Conservation (phyloP, 306 rosid species). For the Prosopis cineraria region DNA sequence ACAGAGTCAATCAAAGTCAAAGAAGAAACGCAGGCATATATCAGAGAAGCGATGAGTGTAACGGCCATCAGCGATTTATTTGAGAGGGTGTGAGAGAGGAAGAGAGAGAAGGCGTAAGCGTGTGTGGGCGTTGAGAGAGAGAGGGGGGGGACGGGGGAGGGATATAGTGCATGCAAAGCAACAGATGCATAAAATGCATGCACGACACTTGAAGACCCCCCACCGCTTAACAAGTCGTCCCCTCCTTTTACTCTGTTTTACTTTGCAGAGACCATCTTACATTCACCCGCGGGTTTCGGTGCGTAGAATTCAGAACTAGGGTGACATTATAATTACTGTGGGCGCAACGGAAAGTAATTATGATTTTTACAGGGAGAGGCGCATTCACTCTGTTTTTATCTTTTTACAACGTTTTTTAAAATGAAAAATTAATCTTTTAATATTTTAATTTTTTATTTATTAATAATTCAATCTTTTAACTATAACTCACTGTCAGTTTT, state of each 20-base stretch:
- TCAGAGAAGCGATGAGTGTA: slow-evolving; percentile 15
- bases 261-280: slow-evolving; percentile 28
- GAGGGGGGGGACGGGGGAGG: slow-evolving; percentile 33
- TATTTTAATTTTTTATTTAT: no score
- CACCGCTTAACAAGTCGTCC: slow-evolving; percentile 55
- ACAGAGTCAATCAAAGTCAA: slow-evolving; percentile 37
- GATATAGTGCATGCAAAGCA: slow-evolving; percentile 93
- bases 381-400: not conserved
- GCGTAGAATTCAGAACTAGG: slow-evolving; percentile 27
- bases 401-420: no score
- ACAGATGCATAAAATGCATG: slow-evolving; percentile 95
- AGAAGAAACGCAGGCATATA: slow-evolving; percentile 13
- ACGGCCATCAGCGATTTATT: slow-evolving; percentile 39
- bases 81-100: slow-evolving; percentile 7
- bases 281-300: slow-evolving; percentile 31
- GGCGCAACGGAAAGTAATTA: not conserved
- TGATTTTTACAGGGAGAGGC: not conserved
- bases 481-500: no score
- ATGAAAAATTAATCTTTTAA: no score
- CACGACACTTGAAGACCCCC: slow-evolving; percentile 93
- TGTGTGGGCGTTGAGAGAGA: slow-evolving; percentile 37
- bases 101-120: slow-evolving; percentile 55
- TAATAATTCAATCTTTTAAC: no score
- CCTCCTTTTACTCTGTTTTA: slow-evolving; percentile 37
- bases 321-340: not conserved